Evolutionary conservation across 371 early-diverging fungal genomes (phyloP).

Genomic region (Zychaea mexicana): DNA sequence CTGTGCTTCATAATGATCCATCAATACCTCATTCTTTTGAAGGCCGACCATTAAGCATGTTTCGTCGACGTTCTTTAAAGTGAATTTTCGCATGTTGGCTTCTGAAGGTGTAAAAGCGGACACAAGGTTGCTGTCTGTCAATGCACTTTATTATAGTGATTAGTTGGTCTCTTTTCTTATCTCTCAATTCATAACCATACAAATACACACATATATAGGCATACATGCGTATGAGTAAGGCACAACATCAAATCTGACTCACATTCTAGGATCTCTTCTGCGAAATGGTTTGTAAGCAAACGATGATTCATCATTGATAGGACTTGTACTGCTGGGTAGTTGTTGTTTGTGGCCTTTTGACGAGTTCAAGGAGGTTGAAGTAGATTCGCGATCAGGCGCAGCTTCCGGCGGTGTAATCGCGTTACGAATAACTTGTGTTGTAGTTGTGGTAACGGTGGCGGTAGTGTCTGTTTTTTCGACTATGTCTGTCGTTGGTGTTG

Average conservation of each 20-base stretch:
- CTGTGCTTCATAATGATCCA: too few relatives aligned
- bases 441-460: too few relatives aligned
- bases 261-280: conserved; percentile 1
- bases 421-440: too few relatives aligned
- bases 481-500: background rate
- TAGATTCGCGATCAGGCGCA: too few relatives aligned
- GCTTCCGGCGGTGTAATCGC: too few relatives aligned
- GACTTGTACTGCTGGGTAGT: too few relatives aligned
- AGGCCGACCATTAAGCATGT: conserved; percentile 20
- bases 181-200: background rate
- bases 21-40: conserved; percentile 20
- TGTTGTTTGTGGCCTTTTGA: too few relatives aligned
- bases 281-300: background rate
- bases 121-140: conserved; percentile 5
- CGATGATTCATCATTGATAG: too few relatives aligned
- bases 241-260: background rate
- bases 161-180: too few relatives aligned
- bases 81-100: conserved; percentile 7
- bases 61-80: conserved; percentile 16
- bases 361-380: too few relatives aligned
- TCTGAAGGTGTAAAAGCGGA: conserved; percentile 17
- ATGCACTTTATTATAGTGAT: background rate
- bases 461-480: background rate
- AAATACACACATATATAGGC: background rate
- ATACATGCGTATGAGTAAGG: background rate